Percentiles rank a stretch among this genome's conserved stretches.
These are phyloP conservation scores for Cercophora samala DNA, from an alignment of 495 filamentous ascomycete genomes.

Conservation along the genomic window DNA sequence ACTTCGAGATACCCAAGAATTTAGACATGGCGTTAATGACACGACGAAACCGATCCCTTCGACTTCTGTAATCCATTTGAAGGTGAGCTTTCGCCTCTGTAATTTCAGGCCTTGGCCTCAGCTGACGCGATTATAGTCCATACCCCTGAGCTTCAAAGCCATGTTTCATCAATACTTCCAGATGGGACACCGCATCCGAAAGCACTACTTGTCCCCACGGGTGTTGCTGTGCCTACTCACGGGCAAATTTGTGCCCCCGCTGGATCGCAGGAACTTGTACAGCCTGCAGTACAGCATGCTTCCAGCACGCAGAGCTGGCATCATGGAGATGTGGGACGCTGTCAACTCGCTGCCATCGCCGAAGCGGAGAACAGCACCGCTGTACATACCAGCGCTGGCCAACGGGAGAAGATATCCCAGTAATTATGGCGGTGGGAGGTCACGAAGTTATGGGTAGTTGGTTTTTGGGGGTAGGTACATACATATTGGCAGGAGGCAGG, in stretches of 20 bases:
- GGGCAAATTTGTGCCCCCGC: constrained; percentile 84
- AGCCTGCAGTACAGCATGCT: constrained; percentile 98
- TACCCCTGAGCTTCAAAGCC: constrained; percentile 80
- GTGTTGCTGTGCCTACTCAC: constrained; percentile 86
- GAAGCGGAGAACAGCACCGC: constrained; percentile 31
- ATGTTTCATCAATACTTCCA: constrained; percentile 99
- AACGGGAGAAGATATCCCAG: constrained; percentile 26
- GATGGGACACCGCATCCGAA: constrained; percentile 83
- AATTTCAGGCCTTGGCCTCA: neutral
- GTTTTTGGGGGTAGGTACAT: too few species aligned
- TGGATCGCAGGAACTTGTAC: constrained; percentile 91
- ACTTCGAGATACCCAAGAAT: constrained; percentile 67
- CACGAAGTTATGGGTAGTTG: constrained; percentile 28
- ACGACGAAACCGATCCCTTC: constrained; percentile 35
- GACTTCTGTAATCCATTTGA: constrained; percentile 75
- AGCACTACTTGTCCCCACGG: constrained; percentile 86
- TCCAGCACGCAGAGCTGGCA: constrained; percentile 71
- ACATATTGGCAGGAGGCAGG: too few species aligned
- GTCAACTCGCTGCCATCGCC: constrained; percentile 55
- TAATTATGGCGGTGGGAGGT: constrained; percentile 27
- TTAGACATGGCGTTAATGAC: constrained; percentile 42
- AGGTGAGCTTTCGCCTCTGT: constrained; percentile 47
- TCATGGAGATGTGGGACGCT: constrained; percentile 80
- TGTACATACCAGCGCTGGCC: constrained; percentile 23
- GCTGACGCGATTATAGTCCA: constrained; percentile 55